Evolutionary conservation across 306 rosid species (phyloP).

Genomic region (Luffa aegyptiaca): DNA sequence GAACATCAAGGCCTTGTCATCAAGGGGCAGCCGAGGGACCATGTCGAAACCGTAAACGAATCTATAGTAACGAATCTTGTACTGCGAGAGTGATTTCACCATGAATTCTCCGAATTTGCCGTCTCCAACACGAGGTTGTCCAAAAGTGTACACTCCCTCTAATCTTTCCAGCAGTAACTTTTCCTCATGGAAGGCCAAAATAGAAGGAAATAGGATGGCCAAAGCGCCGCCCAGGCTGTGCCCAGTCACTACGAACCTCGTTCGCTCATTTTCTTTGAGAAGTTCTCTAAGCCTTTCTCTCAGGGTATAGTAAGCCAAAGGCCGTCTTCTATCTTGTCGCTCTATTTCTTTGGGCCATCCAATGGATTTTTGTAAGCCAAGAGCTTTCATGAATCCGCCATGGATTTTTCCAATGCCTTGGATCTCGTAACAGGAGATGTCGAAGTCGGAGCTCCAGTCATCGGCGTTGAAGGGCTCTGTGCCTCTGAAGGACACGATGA

Average conservation of each 20-base stretch:
- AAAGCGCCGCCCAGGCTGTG: constrained; percentile 83
- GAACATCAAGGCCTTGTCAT: constrained; percentile 43
- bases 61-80: constrained; percentile 42
- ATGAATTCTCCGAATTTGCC: constrained; percentile 42
- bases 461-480: constrained; percentile 51
- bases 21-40: constrained; percentile 61
- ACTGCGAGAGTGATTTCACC: constrained; percentile 28
- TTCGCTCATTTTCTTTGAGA: constrained; percentile 25
- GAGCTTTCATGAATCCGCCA: constrained; percentile 60
- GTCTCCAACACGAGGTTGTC: constrained; percentile 81
- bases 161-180: constrained; percentile 41
- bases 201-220: constrained; percentile 49
- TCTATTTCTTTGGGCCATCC: constrained; percentile 56
- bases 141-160: constrained; percentile 73
- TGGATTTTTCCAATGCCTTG: constrained; percentile 49
- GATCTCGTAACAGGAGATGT: constrained; percentile 61
- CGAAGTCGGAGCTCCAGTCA: constrained; percentile 54
- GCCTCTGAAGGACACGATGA: constrained; percentile 68
- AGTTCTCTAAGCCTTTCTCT: constrained; percentile 27
- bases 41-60: constrained; percentile 48
- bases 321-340: background rate
- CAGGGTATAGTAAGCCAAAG: constrained; percentile 49
- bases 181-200: constrained; percentile 49
- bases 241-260: constrained; percentile 65
- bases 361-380: constrained; percentile 28